Conservation (phyloP, 2,329 filamentous ascomycete species). For the Cordyceps fumosorosea region DNA sequence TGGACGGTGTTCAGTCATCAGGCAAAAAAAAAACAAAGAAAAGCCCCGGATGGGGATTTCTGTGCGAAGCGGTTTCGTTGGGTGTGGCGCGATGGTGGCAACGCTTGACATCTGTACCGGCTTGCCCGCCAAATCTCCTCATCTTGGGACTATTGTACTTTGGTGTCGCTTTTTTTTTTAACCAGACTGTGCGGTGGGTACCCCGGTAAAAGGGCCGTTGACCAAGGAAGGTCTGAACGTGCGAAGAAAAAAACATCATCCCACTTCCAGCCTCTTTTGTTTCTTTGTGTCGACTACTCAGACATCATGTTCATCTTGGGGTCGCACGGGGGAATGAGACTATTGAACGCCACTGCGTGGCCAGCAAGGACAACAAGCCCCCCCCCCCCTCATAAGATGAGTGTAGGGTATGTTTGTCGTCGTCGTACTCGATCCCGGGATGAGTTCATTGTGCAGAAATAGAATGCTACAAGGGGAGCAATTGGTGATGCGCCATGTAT, state of each 20-base stretch:
- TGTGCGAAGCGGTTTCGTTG: not conserved
- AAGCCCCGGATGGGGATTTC: not conserved
- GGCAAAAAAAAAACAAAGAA: not conserved
- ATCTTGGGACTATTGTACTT: too few relatives aligned
- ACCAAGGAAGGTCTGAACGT: too few relatives aligned
- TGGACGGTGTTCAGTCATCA: not conserved
- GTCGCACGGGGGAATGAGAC: not conserved
- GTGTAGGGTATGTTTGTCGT: too few relatives aligned
- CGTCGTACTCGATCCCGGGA: too few relatives aligned
- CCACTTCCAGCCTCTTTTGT: not conserved
- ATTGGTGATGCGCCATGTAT: too few relatives aligned
- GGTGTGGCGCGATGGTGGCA: not conserved
- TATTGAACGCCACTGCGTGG: slow-evolving; percentile 4
- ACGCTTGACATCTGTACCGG: not conserved
- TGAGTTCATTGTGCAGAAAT: too few relatives aligned
- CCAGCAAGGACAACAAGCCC: not conserved
- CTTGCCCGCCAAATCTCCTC: not conserved
- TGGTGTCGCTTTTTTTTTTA: too few relatives aligned
- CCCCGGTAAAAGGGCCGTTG: too few relatives aligned
- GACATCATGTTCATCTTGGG: not conserved
- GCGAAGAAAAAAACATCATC: not conserved
- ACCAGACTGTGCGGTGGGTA: too few relatives aligned
- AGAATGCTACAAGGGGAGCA: too few relatives aligned
- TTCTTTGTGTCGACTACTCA: not conserved
- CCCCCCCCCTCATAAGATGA: too few relatives aligned